phyloP scores from a whole-genome alignment of 306 rosid genomes.

The Hylodesmum podocarpum region DNA sequence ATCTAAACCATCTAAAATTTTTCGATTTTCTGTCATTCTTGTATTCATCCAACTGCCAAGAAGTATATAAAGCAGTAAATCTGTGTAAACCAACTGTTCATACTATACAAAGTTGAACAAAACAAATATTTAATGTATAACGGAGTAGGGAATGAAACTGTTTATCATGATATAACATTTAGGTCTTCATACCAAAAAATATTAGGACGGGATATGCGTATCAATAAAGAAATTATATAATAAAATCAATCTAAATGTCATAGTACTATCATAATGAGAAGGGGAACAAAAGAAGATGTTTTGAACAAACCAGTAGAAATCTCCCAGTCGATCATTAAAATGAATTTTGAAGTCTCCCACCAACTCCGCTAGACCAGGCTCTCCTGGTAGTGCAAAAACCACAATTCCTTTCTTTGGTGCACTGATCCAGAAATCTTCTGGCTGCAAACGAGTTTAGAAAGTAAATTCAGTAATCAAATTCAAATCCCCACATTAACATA shows the following conservation, averaged over 20 bases:
- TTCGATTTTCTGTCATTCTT: slow-evolving; percentile 70
- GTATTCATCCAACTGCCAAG: slow-evolving; percentile 88
- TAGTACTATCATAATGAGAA: neutral
- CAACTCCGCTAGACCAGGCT: slow-evolving; percentile 85
- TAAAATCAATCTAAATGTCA: neutral
- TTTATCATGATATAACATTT: neutral
- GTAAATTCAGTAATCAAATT: slow-evolving; percentile 22
- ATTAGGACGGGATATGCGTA: neutral
- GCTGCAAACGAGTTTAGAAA: slow-evolving; percentile 52
- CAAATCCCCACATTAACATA: slow-evolving; percentile 19
- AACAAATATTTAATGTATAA: neutral
- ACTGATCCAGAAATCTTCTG: slow-evolving; percentile 93
- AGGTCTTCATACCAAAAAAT: neutral
- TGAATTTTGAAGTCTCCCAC: slow-evolving; percentile 90
- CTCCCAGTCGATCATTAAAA: slow-evolving; percentile 91
- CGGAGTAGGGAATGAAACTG: neutral
- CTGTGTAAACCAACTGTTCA: slow-evolving; percentile 7
- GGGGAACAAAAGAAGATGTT: neutral
- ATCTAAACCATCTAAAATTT: slow-evolving; percentile 50
- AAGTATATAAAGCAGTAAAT: slow-evolving; percentile 9
- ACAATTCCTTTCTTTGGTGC: slow-evolving; percentile 84
- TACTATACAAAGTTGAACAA: neutral
- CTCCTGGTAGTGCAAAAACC: slow-evolving; percentile 94
- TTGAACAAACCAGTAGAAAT: slow-evolving; percentile 80
- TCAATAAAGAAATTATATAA: neutral